phyloP scores from a whole-genome alignment of 805 yeast genomes.

The Saccharomyces cerevisiae region DNA sequence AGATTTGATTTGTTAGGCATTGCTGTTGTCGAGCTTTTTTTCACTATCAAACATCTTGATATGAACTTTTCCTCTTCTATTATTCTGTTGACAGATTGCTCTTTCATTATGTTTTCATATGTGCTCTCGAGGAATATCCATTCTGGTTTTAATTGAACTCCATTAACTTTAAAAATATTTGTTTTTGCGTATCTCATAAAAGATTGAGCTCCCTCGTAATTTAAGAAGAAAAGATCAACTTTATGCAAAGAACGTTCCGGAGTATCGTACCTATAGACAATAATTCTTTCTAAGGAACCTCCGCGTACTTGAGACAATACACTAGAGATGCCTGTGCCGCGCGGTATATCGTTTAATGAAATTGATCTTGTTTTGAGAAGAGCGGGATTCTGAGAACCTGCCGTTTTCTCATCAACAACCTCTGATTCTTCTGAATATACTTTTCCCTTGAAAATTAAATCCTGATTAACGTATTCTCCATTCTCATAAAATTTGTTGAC shows the following conservation, averaged over 20 bases:
- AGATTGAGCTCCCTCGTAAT: slow-evolving; percentile 43
- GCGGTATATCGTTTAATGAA: slow-evolving; percentile 35
- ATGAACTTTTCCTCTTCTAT: background rate
- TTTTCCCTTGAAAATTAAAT: background rate
- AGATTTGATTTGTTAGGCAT: slow-evolving; percentile 6
- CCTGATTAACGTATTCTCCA: background rate
- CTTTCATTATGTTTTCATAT: slow-evolving; percentile 34
- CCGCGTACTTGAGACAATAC: slow-evolving; percentile 53
- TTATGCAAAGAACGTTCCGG: slow-evolving; percentile 17
- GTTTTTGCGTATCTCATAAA: slow-evolving; percentile 46
- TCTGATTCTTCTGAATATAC: background rate
- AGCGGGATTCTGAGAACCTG: background rate
- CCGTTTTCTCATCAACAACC: background rate
- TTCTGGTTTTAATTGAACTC: slow-evolving; percentile 37
- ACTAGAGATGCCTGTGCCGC: slow-evolving; percentile 39
- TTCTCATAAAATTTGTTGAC: background rate
- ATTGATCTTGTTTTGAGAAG: slow-evolving; percentile 13
- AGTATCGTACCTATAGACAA: slow-evolving; percentile 15
- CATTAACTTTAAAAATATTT: slow-evolving; percentile 53
- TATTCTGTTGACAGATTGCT: slow-evolving; percentile 8
- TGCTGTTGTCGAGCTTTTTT: slow-evolving; percentile 13
- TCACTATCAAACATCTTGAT: slow-evolving; percentile 5
- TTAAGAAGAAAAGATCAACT: slow-evolving; percentile 45
- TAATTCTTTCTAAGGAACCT: slow-evolving; percentile 57
- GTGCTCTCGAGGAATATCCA: slow-evolving; percentile 32